Evolutionary conservation across 202 grass and related monocot species (phyloP).

Genomic region (Panicum virgatum): DNA sequence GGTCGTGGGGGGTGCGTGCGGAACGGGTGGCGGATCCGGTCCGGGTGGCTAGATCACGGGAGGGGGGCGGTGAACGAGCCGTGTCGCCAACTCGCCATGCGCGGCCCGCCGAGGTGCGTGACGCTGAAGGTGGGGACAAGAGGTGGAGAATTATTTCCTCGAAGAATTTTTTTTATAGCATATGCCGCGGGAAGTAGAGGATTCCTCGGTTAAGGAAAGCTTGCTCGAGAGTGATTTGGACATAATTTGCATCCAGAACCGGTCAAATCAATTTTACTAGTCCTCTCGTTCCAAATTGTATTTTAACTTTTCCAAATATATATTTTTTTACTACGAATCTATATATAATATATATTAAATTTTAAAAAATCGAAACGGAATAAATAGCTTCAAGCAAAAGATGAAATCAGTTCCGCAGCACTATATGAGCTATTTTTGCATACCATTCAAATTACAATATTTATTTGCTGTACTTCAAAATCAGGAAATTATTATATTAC

Average conservation of each 20-base stretch:
- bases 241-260: neutral
- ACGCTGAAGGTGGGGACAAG: slow-evolving; percentile 40
- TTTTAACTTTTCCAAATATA: no score
- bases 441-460: no score
- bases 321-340: no score
- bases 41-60: slow-evolving; percentile 22
- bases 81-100: slow-evolving; percentile 20
- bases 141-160: neutral
- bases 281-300: no score
- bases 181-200: neutral
- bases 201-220: neutral
- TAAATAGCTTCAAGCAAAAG: no score
- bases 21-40: neutral
- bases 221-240: neutral
- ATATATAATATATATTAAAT: no score
- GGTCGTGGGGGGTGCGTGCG: neutral
- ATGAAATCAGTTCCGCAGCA: no score
- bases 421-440: no score
- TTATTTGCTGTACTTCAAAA: no score
- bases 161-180: neutral
- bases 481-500: no score
- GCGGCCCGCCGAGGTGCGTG: neutral
- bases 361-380: no score
- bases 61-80: neutral
- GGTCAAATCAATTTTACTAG: no score